These are phyloP conservation scores for Babesia bigemina DNA, from an alignment of 169 alveolate species.

Conservation along the genomic window DNA sequence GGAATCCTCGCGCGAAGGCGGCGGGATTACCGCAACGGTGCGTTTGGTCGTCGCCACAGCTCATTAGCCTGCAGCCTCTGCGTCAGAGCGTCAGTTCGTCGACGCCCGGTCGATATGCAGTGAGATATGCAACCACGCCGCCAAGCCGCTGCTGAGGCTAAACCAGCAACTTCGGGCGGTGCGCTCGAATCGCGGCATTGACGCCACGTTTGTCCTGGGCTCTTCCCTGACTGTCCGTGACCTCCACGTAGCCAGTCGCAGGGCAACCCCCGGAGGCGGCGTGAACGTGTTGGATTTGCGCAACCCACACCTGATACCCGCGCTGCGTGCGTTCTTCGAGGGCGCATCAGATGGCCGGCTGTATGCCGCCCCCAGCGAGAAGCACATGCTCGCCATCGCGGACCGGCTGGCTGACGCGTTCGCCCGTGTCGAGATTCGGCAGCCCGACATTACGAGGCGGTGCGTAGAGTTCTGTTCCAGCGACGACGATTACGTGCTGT, in stretches of 20 bases:
- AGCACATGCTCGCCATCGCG: slow-evolving; percentile 42
- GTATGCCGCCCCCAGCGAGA: slow-evolving; percentile 45
- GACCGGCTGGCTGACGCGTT: slow-evolving; percentile 34
- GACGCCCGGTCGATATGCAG: slow-evolving; percentile 20
- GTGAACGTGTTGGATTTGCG: slow-evolving; percentile 35
- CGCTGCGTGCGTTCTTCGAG: slow-evolving; percentile 29
- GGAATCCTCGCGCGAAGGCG: slow-evolving; percentile 38
- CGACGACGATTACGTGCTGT: slow-evolving; percentile 46
- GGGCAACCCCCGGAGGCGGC: background rate
- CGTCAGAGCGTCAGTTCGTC: slow-evolving; percentile 14
- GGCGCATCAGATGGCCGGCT: slow-evolving; percentile 21
- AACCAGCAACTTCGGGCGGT: slow-evolving; percentile 41
- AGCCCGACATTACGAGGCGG: slow-evolving; percentile 43
- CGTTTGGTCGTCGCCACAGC: background rate
- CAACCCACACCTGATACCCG: slow-evolving; percentile 20
- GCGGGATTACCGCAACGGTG: slow-evolving; percentile 8
- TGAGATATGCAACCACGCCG: slow-evolving; percentile 54
- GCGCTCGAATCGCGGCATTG: slow-evolving; percentile 33
- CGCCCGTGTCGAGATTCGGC: slow-evolving; percentile 53
- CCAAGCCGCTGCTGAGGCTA: slow-evolving; percentile 36
- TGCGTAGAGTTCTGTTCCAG: slow-evolving; percentile 59
- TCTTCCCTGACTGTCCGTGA: slow-evolving; percentile 35
- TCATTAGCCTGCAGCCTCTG: slow-evolving; percentile 12
- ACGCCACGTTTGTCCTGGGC: slow-evolving; percentile 61
- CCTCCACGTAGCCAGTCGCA: slow-evolving; percentile 23